Evolutionary conservation across 495 filamentous ascomycete species (phyloP).

Genomic region (Recurvomyces mirabilis): DNA sequence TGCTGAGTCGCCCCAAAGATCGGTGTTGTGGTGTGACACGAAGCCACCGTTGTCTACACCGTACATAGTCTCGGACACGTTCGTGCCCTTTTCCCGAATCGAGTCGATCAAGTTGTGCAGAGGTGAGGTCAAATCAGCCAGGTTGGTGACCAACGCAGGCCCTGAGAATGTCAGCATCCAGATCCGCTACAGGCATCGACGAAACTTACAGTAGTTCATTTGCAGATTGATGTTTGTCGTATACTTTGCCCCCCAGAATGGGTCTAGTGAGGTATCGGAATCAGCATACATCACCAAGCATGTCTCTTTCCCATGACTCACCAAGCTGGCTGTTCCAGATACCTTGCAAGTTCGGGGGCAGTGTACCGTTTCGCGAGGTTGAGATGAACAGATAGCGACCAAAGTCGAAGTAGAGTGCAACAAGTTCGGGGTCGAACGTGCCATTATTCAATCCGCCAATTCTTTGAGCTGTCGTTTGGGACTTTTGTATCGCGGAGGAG

Average conservation of each 20-base stretch:
- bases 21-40: constrained; percentile 22
- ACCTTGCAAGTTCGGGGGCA: constrained; percentile 49
- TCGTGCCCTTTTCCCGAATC: constrained; percentile 29
- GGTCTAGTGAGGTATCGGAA: too few relatives aligned
- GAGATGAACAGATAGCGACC: constrained; percentile 40
- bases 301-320: too few relatives aligned
- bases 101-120: constrained; percentile 36
- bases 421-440: constrained; percentile 24
- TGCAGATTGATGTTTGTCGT: constrained; percentile 48
- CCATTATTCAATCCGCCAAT: neutral
- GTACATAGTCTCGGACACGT: constrained; percentile 38
- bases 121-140: constrained; percentile 12
- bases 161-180: neutral
- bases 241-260: constrained; percentile 45
- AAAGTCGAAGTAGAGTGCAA: constrained; percentile 38
- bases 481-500: neutral
- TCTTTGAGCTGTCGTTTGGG: neutral
- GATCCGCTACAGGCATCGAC: too few relatives aligned
- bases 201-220: constrained; percentile 60
- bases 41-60: constrained; percentile 34
- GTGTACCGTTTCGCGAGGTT: constrained; percentile 33
- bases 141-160: constrained; percentile 32
- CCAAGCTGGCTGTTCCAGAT: constrained; percentile 46
- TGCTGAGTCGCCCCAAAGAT: constrained; percentile 22
- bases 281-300: too few relatives aligned